phyloP scores from a whole-genome alignment of 441 rosid genomes.

The Biscutella auriculata region DNA sequence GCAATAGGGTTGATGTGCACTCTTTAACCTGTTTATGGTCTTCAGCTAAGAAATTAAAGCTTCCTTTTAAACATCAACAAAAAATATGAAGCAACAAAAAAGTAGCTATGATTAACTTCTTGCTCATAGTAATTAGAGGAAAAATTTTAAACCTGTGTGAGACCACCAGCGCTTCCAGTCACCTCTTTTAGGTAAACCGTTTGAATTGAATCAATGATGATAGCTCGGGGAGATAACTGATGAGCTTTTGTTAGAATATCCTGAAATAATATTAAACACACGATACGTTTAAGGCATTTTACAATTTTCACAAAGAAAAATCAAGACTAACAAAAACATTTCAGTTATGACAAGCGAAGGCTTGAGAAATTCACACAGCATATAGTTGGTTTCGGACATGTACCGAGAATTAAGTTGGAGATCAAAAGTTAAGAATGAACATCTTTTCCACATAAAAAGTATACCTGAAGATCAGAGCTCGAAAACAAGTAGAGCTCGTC shows the following conservation, averaged over 20 bases:
- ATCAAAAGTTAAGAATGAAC: not conserved
- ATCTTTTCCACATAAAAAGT: not conserved
- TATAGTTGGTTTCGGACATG: not conserved
- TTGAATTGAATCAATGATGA: slow-evolving; percentile 81
- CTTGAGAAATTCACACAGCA: not conserved
- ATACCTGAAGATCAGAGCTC: slow-evolving; percentile 84
- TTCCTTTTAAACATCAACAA: not conserved
- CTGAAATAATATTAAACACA: slow-evolving; percentile 30
- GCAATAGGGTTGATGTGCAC: slow-evolving; percentile 78
- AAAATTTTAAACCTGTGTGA: slow-evolving; percentile 48
- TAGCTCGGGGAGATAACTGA: slow-evolving; percentile 55
- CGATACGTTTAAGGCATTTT: not conserved
- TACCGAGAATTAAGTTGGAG: not conserved
- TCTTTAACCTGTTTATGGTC: slow-evolving; percentile 59
- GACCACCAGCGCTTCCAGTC: slow-evolving; percentile 67
- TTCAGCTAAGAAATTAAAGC: not conserved
- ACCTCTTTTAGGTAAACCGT: slow-evolving; percentile 62
- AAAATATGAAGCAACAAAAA: not conserved
- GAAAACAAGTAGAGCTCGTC: slow-evolving; percentile 68
- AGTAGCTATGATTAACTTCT: not conserved
- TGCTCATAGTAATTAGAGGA: not conserved
- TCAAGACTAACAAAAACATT: not conserved
- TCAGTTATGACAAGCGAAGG: not conserved
- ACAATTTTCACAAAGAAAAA: not conserved
- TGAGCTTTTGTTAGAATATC: slow-evolving; percentile 59